Evolutionary conservation across 176 grass and related monocot species (phyloP), one percentile per base, ranked within the genome.

Genomic region (Juncus inflexus): DNA sequence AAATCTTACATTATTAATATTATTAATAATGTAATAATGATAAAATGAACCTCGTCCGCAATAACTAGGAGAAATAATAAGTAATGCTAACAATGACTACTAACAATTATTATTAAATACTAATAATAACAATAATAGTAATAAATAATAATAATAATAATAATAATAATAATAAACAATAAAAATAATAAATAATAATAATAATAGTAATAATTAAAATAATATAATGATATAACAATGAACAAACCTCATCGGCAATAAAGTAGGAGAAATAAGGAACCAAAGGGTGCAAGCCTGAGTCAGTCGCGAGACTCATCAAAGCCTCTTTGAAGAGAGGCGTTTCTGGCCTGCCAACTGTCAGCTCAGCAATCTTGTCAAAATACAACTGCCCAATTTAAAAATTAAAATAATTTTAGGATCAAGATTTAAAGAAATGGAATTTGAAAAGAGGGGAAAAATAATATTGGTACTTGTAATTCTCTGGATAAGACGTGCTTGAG

Each of bases 241-340:
- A 35, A 69, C 7, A 72, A 59, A 97, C 94, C 88, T 97, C 83
- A 36, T 91, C 88, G 42, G 78, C 80, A 50, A 97, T 66, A 61
- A 97, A 97, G 67, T 97, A 97, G 42, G 94, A 91, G 64, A 97
- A 97, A 67, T 97, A 97, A 58, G 92, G 88, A 86, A 91, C 85
- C 52, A 97, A 73, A 3, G 83, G 94, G 67, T 97, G 94, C 77
- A 97, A 80, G 36, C 94, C 87, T 11, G 94, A 89, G 66, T 97
- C 94, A 74, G 76, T 83, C 52, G 94, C 78, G 70, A 97, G 81
- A 83, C 94, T 91, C 54, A 91, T 66, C 86, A 97, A 86, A 64
- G 92, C 87, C 74, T 97, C 85, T 78, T 85, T 91, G 66, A 91
- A 97, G 12, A 84, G 15, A 10, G 45, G 35, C 3, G 82, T 86